Base-by-base conservation (phyloP, 108 stramenopile genomes). In the Epithemia pelagica region DNA sequence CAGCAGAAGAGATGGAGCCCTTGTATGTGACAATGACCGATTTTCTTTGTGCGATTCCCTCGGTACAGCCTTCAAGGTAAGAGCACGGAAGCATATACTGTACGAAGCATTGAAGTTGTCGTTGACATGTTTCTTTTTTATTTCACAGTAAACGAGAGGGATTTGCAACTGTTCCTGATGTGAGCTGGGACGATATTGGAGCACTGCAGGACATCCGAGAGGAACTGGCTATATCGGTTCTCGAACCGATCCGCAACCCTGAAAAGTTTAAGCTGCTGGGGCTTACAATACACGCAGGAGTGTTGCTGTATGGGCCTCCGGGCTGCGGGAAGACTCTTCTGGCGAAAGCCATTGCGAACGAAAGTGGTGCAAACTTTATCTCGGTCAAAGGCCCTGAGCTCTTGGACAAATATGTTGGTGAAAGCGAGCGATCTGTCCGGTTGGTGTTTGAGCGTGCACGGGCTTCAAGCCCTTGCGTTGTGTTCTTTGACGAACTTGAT, bases 401-500 rank as follows among this genome's bases (percentile, higher is more conserved):
- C 24, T 75, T 94, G 56, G 89, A 91, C 76, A 94, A 84, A 52
- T 99, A 96, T 66, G 97, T 99, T 10, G 99, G 99, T 24, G 98
- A 99, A 78, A 92, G 91, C 67, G 98, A 99, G 77, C 93, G 85
- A 28, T 88, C 89, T 5, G 97, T 99, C 19, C 86, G 97, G 22
- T 74, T 91, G 37, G 91, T 97, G 0, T 95, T 95, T 71, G 91
- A 91, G 61, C 79, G 89, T 27, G 96, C 96, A 0, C 71, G 94
- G 0, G 78, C 82, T 69, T 89, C 86, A 30, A 82, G 89, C 69
- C 99, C 99, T 21, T 98, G 97, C 69, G 89, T 99, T 15, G 90
- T 99, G 28, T 99, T 99, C 70, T 99, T 99, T 67, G 99, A 99
- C 72, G 99, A 99, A 76, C 79, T 99, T 54, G 98, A 99, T 65